Conservation (phyloP, 2,329 filamentous ascomycete species). For the Alternaria arborescens region DNA sequence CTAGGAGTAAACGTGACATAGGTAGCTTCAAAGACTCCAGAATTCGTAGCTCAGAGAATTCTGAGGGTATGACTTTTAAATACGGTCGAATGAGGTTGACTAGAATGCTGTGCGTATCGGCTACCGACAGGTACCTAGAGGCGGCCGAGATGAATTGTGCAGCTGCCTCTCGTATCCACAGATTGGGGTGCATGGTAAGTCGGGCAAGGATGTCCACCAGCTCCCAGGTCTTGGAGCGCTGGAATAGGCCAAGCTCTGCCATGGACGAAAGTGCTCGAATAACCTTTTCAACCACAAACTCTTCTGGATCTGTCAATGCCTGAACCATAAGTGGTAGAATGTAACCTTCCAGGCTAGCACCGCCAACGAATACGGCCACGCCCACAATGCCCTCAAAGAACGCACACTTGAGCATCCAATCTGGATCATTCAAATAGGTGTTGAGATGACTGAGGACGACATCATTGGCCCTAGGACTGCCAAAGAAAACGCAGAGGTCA, state of each 20-base stretch:
- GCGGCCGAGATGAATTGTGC: conserved; percentile 82
- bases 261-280: conserved; percentile 88
- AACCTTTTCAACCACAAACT: conserved; percentile 91
- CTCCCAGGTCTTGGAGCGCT: conserved; percentile 85
- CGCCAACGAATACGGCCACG: conserved; percentile 89
- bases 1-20: conserved; percentile 79
- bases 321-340: conserved; percentile 96
- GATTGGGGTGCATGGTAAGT: conserved; percentile 91
- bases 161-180: conserved; percentile 93
- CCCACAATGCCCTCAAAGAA: conserved; percentile 97
- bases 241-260: conserved; percentile 86
- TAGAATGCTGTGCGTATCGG: conserved; percentile 85
- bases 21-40: conserved; percentile 86
- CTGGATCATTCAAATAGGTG: conserved; percentile 93
- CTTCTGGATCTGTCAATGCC: conserved; percentile 89
- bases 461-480: conserved; percentile 89
- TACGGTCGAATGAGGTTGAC: conserved; percentile 83
- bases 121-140: conserved; percentile 76
- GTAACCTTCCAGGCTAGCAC: conserved; percentile 89
- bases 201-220: conserved; percentile 82
- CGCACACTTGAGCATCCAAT: conserved; percentile 96
- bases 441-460: conserved; percentile 96
- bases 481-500: conserved; percentile 93
- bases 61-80: conserved; percentile 74
- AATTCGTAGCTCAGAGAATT: conserved; percentile 75